Base-by-base conservation (phyloP, 2,329 filamentous ascomycete genomes). In the Neodidymelliopsis sp. region DNA sequence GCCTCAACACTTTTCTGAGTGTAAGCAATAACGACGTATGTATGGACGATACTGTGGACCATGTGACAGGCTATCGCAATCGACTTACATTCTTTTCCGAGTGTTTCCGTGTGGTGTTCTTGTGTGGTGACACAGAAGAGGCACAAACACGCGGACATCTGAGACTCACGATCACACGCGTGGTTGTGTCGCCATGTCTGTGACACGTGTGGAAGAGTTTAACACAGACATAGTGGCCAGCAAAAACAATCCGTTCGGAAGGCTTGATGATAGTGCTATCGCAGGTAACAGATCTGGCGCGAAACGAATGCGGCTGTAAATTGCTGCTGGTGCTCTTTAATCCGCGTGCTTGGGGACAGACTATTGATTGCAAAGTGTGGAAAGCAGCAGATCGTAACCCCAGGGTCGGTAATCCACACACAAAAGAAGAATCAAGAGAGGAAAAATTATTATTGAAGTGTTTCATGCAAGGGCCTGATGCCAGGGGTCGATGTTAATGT, bases 111-210 rank as follows among this genome's bases (percentile, higher is more conserved):
- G 19, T 9, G n/a, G n/a, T n/a, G n/a, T n/a, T n/a, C n/a, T n/a
- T n/a, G n/a, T 9, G 8, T 22, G 13, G 39, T 49, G 19, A 22
- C 29, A 44, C 46, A 49, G 20, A 38, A 11, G 12, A 34, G 39
- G 39, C 28, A 28, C 39, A 29, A 28, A 33, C 46, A 44, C 34
- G 46, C 39, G 39, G 34, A 18, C 22, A 11, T 12, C 8, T 22
- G 29, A n/a, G n/a, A 29, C 15, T 18, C 46, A 35, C 22, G 23
- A 40, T 44, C 34, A 15, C 24, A 43, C 34, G 28, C 34, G 34
- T 44, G 34, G 19, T 15, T 23, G 24, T 44, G 34, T n/a, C 4
- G 41, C 36, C n/a, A n/a, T n/a, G n/a, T 30, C 15, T 30, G 37
- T 39, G 28, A 12, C 23, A 40, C 46, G 15, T 22, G 34, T 20